Evolutionary conservation across 1,284 basidiomycete species (phyloP).

Genomic region (Ceraceosorus guamensis): DNA sequence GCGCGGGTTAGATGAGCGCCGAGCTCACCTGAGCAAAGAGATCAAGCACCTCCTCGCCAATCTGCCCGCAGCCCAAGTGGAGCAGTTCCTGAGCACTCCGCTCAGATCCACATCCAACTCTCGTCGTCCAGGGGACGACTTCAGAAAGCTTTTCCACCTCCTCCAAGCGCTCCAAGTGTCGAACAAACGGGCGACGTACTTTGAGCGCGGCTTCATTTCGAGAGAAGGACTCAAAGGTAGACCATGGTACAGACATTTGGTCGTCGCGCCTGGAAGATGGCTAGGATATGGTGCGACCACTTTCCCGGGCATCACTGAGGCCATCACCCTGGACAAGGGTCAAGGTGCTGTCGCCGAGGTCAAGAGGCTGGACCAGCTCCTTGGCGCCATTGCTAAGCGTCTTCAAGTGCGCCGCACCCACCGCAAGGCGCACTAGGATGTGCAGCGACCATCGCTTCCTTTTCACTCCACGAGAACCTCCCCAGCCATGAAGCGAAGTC

Average conservation of each 20-base stretch:
- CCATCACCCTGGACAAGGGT: conserved; percentile 44
- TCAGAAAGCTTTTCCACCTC: background rate
- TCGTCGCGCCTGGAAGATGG: conserved; percentile 82
- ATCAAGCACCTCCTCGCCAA: conserved; percentile 8
- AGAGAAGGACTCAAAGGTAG: conserved; percentile 55
- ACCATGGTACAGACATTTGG: conserved; percentile 72
- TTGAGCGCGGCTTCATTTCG: conserved; percentile 79
- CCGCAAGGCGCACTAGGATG: too few relatives aligned
- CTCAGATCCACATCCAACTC: too few relatives aligned
- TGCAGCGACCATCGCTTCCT: too few relatives aligned
- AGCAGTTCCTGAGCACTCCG: too few relatives aligned
- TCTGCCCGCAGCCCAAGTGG: too few relatives aligned
- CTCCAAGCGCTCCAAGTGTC: conserved; percentile 40
- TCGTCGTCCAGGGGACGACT: too few relatives aligned
- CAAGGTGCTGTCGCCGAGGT: conserved; percentile 27
- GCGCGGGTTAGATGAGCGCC: conserved; percentile 10
- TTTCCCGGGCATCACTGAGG: conserved; percentile 71
- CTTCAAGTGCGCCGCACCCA: too few relatives aligned
- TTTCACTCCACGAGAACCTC: too few relatives aligned
- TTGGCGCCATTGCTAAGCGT: background rate
- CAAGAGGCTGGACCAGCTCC: conserved; percentile 15
- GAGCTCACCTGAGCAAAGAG: conserved; percentile 15
- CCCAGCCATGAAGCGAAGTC: too few relatives aligned
- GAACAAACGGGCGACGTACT: conserved; percentile 67
- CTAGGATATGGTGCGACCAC: conserved; percentile 79